phyloP scores from a whole-genome alignment of 208 protist species.

The Tritrichomonas foetus region DNA sequence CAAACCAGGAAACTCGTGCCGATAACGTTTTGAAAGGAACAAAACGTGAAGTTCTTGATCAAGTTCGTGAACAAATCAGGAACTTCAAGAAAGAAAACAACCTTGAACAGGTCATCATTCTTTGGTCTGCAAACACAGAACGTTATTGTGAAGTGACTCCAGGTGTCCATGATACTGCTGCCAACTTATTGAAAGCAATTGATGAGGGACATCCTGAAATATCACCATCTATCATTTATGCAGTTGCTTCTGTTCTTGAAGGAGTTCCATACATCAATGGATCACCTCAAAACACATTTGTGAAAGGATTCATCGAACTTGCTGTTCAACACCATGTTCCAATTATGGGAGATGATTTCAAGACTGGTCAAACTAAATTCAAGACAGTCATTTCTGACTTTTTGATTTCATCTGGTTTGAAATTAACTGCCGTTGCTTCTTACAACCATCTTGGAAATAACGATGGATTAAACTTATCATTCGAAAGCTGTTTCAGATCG shows the following conservation, averaged over 20 bases:
- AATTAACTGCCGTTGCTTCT: constrained; percentile 72
- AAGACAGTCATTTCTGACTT: constrained; percentile 96
- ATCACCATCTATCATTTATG: constrained; percentile 88
- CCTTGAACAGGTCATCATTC: constrained; percentile 88
- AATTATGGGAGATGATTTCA: constrained; percentile 97
- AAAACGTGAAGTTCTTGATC: constrained; percentile 81
- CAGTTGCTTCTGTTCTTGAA: constrained; percentile 89
- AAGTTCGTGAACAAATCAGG: constrained; percentile 84
- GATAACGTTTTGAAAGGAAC: constrained; percentile 81
- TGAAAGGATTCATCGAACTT: constrained; percentile 66
- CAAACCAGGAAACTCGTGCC: constrained; percentile 88
- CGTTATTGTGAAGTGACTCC: constrained; percentile 76
- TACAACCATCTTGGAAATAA: constrained; percentile 99
- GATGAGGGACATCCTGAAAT: constrained; percentile 69
- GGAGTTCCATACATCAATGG: constrained; percentile 91
- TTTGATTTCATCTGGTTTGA: constrained; percentile 85
- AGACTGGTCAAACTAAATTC: constrained; percentile 98
- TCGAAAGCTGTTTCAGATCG: constrained; percentile 60
- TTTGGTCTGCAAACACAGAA: constrained; percentile 98
- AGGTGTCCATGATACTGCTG: constrained; percentile 87
- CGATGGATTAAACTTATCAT: constrained; percentile 89
- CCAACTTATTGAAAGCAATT: constrained; percentile 81
- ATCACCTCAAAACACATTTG: constrained; percentile 97
- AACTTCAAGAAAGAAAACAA: constrained; percentile 69
- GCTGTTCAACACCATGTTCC: constrained; percentile 63